These are phyloP conservation scores for Scedosporium apiospermum DNA, from an alignment of 2,329 filamentous ascomycete species.

Conservation along the genomic window DNA sequence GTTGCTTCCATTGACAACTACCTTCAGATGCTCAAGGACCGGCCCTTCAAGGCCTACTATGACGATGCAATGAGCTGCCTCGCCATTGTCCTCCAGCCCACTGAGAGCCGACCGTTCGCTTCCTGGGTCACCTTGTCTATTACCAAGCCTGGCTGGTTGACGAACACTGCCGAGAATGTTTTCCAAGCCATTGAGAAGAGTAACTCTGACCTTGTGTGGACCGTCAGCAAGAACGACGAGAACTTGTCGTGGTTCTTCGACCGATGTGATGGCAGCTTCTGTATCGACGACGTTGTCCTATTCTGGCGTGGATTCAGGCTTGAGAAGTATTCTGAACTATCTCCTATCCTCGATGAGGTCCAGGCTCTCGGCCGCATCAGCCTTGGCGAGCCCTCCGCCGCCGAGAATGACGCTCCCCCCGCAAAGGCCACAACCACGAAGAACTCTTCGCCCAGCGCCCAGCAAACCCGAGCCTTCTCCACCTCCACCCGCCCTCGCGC, in stretches of 20 bases:
- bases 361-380: constrained; percentile 72
- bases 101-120: constrained; percentile 56
- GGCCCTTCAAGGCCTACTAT: constrained; percentile 85
- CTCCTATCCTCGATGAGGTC: constrained; percentile 78
- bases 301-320: constrained; percentile 79
- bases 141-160: constrained; percentile 89
- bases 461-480: constrained; percentile 49
- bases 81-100: constrained; percentile 73
- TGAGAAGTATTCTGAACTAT: constrained; percentile 71
- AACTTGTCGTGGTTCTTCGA: constrained; percentile 98
- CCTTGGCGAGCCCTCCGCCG: constrained; percentile 72
- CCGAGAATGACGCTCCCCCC: constrained; percentile 14
- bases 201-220: constrained; percentile 85
- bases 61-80: constrained; percentile 91
- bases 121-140: constrained; percentile 87
- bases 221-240: constrained; percentile 92
- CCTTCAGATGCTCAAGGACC: constrained; percentile 64
- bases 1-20: constrained; percentile 75
- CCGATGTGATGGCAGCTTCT: constrained; percentile 88
- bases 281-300: constrained; percentile 75
- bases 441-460: constrained; percentile 29
- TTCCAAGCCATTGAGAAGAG: constrained; percentile 92
- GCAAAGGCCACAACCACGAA: constrained; percentile 31
- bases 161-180: constrained; percentile 90
- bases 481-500: constrained; percentile 34